A percentile compares a stretch with the other conserved stretches of the same genome.
These are phyloP conservation scores for Picochlorum sp. DNA, from an alignment of 139 green algal genomes.

Conservation along the genomic window DNA sequence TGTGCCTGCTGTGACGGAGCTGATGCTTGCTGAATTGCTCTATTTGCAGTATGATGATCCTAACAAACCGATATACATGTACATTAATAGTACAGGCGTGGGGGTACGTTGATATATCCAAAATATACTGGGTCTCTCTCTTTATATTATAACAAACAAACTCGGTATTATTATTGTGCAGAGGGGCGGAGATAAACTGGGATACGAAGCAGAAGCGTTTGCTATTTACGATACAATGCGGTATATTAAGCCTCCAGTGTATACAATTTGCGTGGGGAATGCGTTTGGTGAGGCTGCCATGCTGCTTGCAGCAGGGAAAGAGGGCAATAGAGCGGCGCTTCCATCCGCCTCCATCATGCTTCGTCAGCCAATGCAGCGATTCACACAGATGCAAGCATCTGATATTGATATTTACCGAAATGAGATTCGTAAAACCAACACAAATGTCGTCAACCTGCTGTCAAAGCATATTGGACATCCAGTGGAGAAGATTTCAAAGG, in stretches of 20 bases:
- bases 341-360: slow-evolving; percentile 96
- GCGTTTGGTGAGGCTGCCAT: slow-evolving; percentile 95
- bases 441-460: slow-evolving; percentile 72
- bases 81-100: slow-evolving; percentile 98
- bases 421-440: slow-evolving; percentile 81
- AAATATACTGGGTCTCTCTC: no score
- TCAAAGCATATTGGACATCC: slow-evolving; percentile 67
- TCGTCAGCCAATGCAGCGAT: slow-evolving; percentile 86
- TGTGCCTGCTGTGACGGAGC: slow-evolving; percentile 80
- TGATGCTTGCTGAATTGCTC: slow-evolving; percentile 82
- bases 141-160: no score
- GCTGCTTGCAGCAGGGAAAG: slow-evolving; percentile 79
- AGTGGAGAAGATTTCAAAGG: slow-evolving; percentile 68
- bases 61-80: slow-evolving; percentile 86
- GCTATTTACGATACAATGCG: slow-evolving; percentile 97
- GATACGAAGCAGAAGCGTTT: slow-evolving; percentile 96
- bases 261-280: slow-evolving; percentile 88
- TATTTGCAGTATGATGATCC: slow-evolving; percentile 68
- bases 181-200: slow-evolving; percentile 86
- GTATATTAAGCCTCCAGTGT: slow-evolving; percentile 80
- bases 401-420: slow-evolving; percentile 97
- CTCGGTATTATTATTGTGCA: slow-evolving; percentile 21
- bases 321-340: slow-evolving; percentile 84
- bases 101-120: slow-evolving; percentile 33
- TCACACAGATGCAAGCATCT: slow-evolving; percentile 81